Base-by-base conservation (phyloP, 2,329 filamentous ascomycete genomes). In the Xylariaceae sp. region DNA sequence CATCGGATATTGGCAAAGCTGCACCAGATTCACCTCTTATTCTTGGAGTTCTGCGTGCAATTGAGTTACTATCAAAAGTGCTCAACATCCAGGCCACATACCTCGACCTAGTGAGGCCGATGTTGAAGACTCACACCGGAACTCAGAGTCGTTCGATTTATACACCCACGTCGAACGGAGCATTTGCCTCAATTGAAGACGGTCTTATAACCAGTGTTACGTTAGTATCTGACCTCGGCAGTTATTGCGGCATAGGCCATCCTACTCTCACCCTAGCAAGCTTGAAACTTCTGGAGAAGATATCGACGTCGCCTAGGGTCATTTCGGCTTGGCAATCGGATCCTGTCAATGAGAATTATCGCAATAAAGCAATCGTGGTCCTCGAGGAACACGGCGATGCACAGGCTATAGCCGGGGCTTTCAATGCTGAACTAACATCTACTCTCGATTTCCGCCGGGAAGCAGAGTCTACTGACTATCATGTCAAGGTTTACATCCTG, bases 11-110 rank as follows among this genome's bases (percentile, higher is more conserved):
- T 39, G 83, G 88, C 57, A 84, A 82, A 62, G 83, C 89, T 10
- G 75, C 84, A 4, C 83, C 86, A 1, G 86, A 91, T 61, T 95
- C 92, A 5, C 89, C 92, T 1, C 74, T 95, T 34, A 85, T 97
- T 26, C 76, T 90, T 41, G 86, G 89, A 49, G 80, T 96, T 41
- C 75, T 92, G 55, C 83, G 86, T 49, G 87, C 84, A n/a, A 82
- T 99, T 32, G 84, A 95, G 65, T 85, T 96, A 45, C 85, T 97
- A 70, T 85, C 88, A 55, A 80, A 88, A 59, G 84, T 95, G 3
- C 79, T 97, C 67, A 88, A 92, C 58, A 80, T 96, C 16, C 94
- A 99, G 67, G 82, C 90, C 15, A 97, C 92, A 0, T 99, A 95
- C 67, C 80, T 95, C 40, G 87, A 97, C 66, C 83, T 99, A 49